Evolutionary conservation across 768 basidiomycete species (phyloP).

Genomic region (Pisolithus sp.): DNA sequence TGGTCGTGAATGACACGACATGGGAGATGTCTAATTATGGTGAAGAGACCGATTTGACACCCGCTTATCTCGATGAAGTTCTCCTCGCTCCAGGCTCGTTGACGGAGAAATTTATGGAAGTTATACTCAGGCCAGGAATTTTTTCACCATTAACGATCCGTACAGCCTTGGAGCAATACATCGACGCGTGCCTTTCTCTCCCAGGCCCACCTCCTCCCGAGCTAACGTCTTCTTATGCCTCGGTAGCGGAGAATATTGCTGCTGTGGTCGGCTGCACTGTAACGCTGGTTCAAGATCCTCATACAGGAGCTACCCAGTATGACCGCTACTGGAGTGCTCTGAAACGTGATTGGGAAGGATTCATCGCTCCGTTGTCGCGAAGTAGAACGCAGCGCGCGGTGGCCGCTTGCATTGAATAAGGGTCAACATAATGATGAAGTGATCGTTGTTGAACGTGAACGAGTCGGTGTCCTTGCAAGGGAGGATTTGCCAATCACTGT

Average conservation of each 20-base stretch:
- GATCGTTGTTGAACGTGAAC: constrained; percentile 71
- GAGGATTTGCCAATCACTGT: constrained; percentile 66
- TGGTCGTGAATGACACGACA: constrained; percentile 22
- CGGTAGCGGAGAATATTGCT: constrained; percentile 68
- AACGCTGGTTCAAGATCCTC: constrained; percentile 59
- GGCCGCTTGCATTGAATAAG: constrained; percentile 66
- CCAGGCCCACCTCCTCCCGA: constrained; percentile 52
- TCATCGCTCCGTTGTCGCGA: constrained; percentile 86
- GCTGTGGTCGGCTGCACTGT: constrained; percentile 86
- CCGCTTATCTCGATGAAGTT: constrained; percentile 83
- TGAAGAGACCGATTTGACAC: constrained; percentile 71
- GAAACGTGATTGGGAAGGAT: constrained; percentile 94
- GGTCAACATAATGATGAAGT: constrained; percentile 37
- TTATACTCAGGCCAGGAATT: constrained; percentile 79
- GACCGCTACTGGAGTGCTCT: constrained; percentile 78
- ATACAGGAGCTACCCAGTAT: constrained; percentile 74
- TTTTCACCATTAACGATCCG: constrained; percentile 81
- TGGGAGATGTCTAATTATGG: constrained; percentile 60
- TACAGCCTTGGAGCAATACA: constrained; percentile 79
- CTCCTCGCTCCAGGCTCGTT: constrained; percentile 66
- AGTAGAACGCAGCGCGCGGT: constrained; percentile 79
- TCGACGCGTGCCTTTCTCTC: constrained; percentile 59
- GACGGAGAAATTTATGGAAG: constrained; percentile 73
- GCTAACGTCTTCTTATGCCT: constrained; percentile 56
- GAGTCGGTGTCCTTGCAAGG: constrained; percentile 53